Percentiles rank a stretch among this genome's conserved stretches.
Evolutionary conservation across 2,329 filamentous ascomycete genomes (phyloP).

Genomic region (Fusarium incarnatum): DNA sequence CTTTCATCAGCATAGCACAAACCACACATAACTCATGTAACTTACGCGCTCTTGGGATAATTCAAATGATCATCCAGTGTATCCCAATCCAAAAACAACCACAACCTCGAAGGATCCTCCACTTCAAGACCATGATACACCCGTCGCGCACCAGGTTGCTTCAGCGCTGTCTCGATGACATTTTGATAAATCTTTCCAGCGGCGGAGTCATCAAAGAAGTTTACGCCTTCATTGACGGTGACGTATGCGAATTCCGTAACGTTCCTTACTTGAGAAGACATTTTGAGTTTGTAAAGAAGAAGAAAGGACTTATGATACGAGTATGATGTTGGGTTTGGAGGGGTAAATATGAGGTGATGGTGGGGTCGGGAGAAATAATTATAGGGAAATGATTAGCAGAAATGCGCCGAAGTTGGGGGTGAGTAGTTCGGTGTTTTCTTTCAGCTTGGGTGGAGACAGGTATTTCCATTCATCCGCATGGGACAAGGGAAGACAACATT

Average conservation of each 20-base stretch:
- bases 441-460: not conserved
- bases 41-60: constrained; percentile 37
- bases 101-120: constrained; percentile 42
- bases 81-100: constrained; percentile 47
- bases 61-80: constrained; percentile 32
- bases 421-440: not conserved
- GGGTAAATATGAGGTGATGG: constrained; percentile 27
- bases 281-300: not conserved
- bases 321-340: constrained; percentile 7
- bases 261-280: constrained; percentile 34
- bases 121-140: constrained; percentile 42
- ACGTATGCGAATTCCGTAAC: constrained; percentile 44
- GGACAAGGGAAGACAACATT: constrained; percentile 21
- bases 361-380: not conserved
- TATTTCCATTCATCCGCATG: constrained; percentile 38
- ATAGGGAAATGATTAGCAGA: not conserved
- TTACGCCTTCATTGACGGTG: constrained; percentile 29
- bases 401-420: not conserved
- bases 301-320: not conserved
- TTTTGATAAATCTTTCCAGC: constrained; percentile 30
- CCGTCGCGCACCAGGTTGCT: constrained; percentile 40
- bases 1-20: not conserved
- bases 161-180: constrained; percentile 35
- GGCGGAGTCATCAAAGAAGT: constrained; percentile 29
- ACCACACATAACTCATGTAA: rapidly evolving